A percentile compares a stretch with the other conserved stretches of the same genome.
Evolutionary conservation across 2,329 filamentous ascomycete genomes (phyloP).

Genomic region (Alternaria panax): DNA sequence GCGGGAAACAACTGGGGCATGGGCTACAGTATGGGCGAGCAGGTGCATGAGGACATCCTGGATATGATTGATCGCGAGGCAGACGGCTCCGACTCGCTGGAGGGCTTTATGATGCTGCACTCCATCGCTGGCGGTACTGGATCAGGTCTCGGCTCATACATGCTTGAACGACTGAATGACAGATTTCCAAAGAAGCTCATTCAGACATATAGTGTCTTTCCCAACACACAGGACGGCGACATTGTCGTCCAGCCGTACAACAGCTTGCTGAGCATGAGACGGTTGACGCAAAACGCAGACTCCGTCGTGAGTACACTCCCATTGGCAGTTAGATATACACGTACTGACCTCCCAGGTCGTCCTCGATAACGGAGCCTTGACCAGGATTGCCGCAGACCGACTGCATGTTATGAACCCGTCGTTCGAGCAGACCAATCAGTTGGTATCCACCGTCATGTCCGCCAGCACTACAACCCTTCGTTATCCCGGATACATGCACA

Average conservation of each 20-base stretch:
- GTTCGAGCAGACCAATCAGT: slow-evolving; percentile 96
- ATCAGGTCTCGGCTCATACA: slow-evolving; percentile 92
- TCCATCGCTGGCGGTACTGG: slow-evolving; percentile 97
- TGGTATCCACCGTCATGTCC: slow-evolving; percentile 96
- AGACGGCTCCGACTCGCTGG: slow-evolving; percentile 95
- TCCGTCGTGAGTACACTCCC: slow-evolving; percentile 71
- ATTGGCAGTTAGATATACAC: not conserved
- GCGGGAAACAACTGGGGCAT: slow-evolving; percentile 99
- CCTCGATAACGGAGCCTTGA: slow-evolving; percentile 92
- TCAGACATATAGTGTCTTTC: slow-evolving; percentile 98
- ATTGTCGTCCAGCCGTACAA: slow-evolving; percentile 99
- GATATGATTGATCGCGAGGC: slow-evolving; percentile 99
- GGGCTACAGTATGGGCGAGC: slow-evolving; percentile 91
- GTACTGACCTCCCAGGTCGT: slow-evolving; percentile 66
- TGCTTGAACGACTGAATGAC: slow-evolving; percentile 95
- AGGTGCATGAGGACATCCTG: slow-evolving; percentile 94
- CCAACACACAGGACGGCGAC: slow-evolving; percentile 87
- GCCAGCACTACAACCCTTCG: slow-evolving; percentile 94
- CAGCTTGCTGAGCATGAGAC: slow-evolving; percentile 87
- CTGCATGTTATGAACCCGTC: slow-evolving; percentile 95
- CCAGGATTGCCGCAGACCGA: slow-evolving; percentile 90
- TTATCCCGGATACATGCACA: slow-evolving; percentile 99
- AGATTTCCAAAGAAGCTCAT: slow-evolving; percentile 99
- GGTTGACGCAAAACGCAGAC: slow-evolving; percentile 94
- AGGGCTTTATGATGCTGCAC: slow-evolving; percentile 99